phyloP scores from a whole-genome alignment of 2,329 filamentous ascomycete genomes.

The Phaeosphaeria sp. region DNA sequence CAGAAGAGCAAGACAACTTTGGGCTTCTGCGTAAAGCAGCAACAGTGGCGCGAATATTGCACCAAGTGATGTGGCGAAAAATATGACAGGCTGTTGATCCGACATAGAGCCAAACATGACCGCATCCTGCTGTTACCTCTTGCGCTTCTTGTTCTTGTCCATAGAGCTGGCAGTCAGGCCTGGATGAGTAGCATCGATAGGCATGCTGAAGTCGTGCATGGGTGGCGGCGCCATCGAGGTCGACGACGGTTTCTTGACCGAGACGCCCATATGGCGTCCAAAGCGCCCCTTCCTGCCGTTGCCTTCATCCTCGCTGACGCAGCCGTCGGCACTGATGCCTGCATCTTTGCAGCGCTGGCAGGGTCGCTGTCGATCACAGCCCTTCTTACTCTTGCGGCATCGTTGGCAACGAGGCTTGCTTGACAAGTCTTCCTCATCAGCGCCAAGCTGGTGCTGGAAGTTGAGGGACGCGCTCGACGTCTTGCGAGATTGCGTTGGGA shows the following conservation, averaged over 20 bases:
- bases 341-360: slow-evolving; percentile 96
- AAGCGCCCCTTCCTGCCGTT: slow-evolving; percentile 97
- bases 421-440: slow-evolving; percentile 87
- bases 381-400: slow-evolving; percentile 99
- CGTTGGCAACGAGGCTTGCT: slow-evolving; percentile 97
- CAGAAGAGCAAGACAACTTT: slow-evolving; percentile 14
- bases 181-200: slow-evolving; percentile 21
- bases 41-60: slow-evolving; percentile 6
- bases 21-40: neutral
- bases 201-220: slow-evolving; percentile 39
- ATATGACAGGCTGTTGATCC: neutral
- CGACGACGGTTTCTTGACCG: slow-evolving; percentile 62
- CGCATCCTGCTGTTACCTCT: slow-evolving; percentile 56
- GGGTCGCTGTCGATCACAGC: slow-evolving; percentile 93
- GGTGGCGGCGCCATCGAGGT: slow-evolving; percentile 46
- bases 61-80: neutral
- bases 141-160: slow-evolving; percentile 74
- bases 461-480: slow-evolving; percentile 73
- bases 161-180: slow-evolving; percentile 24
- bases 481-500: slow-evolving; percentile 75
- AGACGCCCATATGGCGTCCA: slow-evolving; percentile 71
- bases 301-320: slow-evolving; percentile 96
- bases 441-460: slow-evolving; percentile 66
- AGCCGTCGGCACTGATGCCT: slow-evolving; percentile 89
- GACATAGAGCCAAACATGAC: neutral